These are phyloP conservation scores for Phytophthora sansomeana DNA, from an alignment of 352 stramenopile genomes.

Conservation along the genomic window DNA sequence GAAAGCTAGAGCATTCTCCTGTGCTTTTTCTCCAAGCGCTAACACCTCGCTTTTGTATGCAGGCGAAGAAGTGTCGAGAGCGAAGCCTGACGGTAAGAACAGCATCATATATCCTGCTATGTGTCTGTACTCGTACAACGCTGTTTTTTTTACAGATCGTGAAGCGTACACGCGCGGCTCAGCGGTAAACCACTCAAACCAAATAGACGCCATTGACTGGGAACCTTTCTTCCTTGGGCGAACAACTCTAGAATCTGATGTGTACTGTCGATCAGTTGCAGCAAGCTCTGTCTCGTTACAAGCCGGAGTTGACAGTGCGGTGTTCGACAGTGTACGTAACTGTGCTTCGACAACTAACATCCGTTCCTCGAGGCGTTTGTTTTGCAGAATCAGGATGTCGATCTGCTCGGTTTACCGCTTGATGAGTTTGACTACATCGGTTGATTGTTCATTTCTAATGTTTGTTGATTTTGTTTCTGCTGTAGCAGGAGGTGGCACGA, in stretches of 20 bases:
- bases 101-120: neutral
- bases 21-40: too few species aligned
- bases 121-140: neutral
- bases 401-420: too few species aligned
- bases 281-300: neutral
- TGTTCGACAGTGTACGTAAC: too few species aligned
- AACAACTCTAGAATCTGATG: neutral
- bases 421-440: too few species aligned
- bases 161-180: neutral
- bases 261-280: neutral
- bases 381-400: too few species aligned
- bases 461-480: too few species aligned
- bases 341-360: too few species aligned
- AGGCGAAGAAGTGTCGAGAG: neutral
- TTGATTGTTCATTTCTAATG: too few species aligned
- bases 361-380: too few species aligned
- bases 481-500: too few species aligned
- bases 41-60: neutral
- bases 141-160: neutral
- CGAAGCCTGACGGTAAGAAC: neutral
- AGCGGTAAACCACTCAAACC: neutral
- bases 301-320: neutral
- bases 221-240: neutral
- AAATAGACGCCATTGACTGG: too few species aligned
- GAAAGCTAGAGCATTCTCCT: neutral